Base-by-base conservation (phyloP, 2,329 filamentous ascomycete genomes). In the Phymatotrichopsis omnivora region DNA sequence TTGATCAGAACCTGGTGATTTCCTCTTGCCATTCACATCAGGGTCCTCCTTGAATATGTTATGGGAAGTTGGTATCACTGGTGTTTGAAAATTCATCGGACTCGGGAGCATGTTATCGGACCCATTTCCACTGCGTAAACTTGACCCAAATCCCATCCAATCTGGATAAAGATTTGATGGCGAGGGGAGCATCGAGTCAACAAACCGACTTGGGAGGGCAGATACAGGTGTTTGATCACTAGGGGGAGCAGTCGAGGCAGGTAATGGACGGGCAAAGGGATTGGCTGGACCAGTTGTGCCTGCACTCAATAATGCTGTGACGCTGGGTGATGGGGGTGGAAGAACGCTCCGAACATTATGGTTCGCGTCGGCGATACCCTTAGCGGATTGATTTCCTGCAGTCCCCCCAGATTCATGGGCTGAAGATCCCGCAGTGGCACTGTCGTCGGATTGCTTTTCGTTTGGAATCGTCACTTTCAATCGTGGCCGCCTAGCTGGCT, bases 401-500 rank as follows among this genome's bases (percentile, higher is more conserved):
- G 29, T 76, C 76, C 31, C 74, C 74, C 24, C 80, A 64, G 73
- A 77, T 34, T 49, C 46, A 28, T 60, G 82, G 68, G 63, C 75
- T 62, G 63, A 73, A 2, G 82, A 83, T 44, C 83, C 83, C 35
- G 73, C 84, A 3, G 82, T 84, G 34, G 77, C 67, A 47, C 58
- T 36, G 34, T 73, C 77, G 33, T 68, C 68, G 56, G 93, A 85
- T 7, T 85, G 93, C 30, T 79, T 78, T 59, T 93, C 91, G 55
- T 86, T 89, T 0, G 91, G 91, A 58, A 98, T 98, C 60, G 95
- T 86, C 4, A 98, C 85, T 57, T 85, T 94, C 35, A 98, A 70
- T 42, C 85, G 76, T 2, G 91, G 91, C 43, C 87, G 75, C 58
- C 83, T 78, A 7, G 76, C 77, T 44, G 75, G 76, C 8, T 65